Evolutionary conservation across 2,329 filamentous ascomycete species (phyloP), one percentile per base, ranked within the genome.

Genomic region (Scedosporium minutisporum): DNA sequence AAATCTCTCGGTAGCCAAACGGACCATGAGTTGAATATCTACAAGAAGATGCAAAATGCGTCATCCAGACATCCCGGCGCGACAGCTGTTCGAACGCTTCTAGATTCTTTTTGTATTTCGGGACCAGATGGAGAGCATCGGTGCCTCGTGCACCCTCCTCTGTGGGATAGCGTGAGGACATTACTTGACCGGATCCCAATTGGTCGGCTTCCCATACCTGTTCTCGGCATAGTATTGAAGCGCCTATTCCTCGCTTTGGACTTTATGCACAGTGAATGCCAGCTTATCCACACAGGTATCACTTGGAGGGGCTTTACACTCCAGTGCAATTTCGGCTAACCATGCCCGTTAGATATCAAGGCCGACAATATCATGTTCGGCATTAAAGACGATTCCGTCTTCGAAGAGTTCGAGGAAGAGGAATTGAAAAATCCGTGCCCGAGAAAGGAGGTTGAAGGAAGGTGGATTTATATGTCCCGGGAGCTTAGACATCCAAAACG

Each of bases 311-410:
- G 27, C n/a, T n/a, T n/a, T n/a, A n/a, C n/a, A 6, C 27, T 29
- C 27, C 4, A 33, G 9, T 33, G 9, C 29, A 9, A 6, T 33
- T 33, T 33, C 9, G 7, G 12, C 33, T 38, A 4, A 38, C 33
- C 12, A 38, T 12, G 2, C 4, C 68, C 70, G 3, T 71, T 23
- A 76, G 77, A 75, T 66, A 77, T 81, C 29, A 79, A 77, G 64
- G 74, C 75, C 2, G 75, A 78, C 63, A 81, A 81, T 57, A 76
- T 81, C 44, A 76, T 81, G 72, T 71, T 79, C 33, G 71, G 71
- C 6, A 74, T 78, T 46, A 48, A 62, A 0, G 75, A 79, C 60
- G 70, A 78, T 57, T 73, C 74, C 0, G 71, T 78, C 9, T 76
- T 78, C 57, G 58, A 4, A 1, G 59, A 61, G 61, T 76, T 80